Base-by-base conservation (phyloP, 2,329 filamentous ascomycete species). In the Monilinia fructigena region DNA sequence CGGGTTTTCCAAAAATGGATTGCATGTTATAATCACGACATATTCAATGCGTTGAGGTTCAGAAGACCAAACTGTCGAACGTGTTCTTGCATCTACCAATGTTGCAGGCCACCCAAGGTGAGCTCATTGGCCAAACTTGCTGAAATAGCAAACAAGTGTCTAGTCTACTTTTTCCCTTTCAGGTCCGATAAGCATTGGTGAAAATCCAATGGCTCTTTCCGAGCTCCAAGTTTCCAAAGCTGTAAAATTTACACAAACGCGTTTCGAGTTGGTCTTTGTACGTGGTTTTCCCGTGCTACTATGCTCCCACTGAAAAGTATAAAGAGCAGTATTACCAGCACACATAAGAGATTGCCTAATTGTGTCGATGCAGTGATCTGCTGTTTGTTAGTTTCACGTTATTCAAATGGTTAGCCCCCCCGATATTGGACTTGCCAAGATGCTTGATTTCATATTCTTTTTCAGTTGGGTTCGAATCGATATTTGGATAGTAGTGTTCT, bases 401-500 rank as follows among this genome's bases (percentile, higher is more conserved):
- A 12, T 35, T 10, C 14, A 16, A 40, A 42, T 31, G 31, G 4
- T 35, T 35, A 35, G 31, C 4, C 3, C 31, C 0, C 40, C 20
- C 8, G 31, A 40, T 35, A n/a, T 42, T 18, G 23, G 8, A 56
- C 55, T 56, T 40, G 18, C 55, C 31, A 23, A 56, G 55, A 42
- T 56, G 55, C 31, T 56, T 45, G 16, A 45, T 18, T 45, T 45
- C 42, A 45, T 45, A 45, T 20, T 45, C 42, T 16, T 20, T 56
- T 31, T 56, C 54, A 16, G 54, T 10, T 10, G 20, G 54, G 4
- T 56, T 38, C 20, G 54, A 56, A 31, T 56, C 54, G 35, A 56
- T n/a, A 4, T 56, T 20, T 35, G 54, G 31, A 56, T 56, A 56
- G 18, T 56, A 40, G 35, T 56, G 31, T 12, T 56, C 54, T 56